These are phyloP conservation scores for Euclidium syriacum DNA, from an alignment of 345 rosid species.

Conservation along the genomic window DNA sequence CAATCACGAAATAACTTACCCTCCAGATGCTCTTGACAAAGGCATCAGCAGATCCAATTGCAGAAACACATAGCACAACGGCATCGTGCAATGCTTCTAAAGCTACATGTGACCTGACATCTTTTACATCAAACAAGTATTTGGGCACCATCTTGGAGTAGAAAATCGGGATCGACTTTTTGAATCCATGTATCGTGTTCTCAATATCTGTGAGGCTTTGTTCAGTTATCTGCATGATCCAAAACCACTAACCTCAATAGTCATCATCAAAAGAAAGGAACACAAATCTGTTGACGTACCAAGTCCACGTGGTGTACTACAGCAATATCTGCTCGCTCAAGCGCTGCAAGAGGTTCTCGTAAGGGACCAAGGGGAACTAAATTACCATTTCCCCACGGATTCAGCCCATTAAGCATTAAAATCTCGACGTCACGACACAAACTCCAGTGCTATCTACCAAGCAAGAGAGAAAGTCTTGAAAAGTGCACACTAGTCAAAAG, in stretches of 20 bases:
- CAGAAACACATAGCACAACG: conserved; percentile 60
- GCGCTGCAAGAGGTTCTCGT: conserved; percentile 66
- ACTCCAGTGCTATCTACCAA: conserved; percentile 71
- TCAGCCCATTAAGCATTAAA: conserved; percentile 74
- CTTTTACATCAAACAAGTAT: conserved; percentile 44
- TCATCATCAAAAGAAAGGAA: background rate
- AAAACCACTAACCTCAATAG: conserved; percentile 16
- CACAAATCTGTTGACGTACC: conserved; percentile 30
- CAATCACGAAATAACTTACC: conserved; percentile 32
- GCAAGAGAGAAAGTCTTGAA: conserved; percentile 18
- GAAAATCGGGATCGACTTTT: conserved; percentile 49
- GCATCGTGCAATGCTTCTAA: conserved; percentile 34
- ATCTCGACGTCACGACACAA: conserved; percentile 71
- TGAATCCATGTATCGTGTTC: conserved; percentile 40
- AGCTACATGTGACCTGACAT: conserved; percentile 33
- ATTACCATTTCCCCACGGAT: conserved; percentile 69
- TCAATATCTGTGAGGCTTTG: conserved; percentile 42
- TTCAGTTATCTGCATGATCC: conserved; percentile 42
- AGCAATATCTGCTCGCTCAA: conserved; percentile 57
- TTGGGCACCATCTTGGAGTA: conserved; percentile 57
- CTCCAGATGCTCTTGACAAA: conserved; percentile 45
- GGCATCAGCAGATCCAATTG: conserved; percentile 67
- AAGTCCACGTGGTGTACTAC: conserved; percentile 63
- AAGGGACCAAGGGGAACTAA: conserved; percentile 78
- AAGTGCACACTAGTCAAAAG: background rate